Evolutionary conservation across 2,329 filamentous ascomycete species (phyloP).

Genomic region (Dactylellina leptospora): DNA sequence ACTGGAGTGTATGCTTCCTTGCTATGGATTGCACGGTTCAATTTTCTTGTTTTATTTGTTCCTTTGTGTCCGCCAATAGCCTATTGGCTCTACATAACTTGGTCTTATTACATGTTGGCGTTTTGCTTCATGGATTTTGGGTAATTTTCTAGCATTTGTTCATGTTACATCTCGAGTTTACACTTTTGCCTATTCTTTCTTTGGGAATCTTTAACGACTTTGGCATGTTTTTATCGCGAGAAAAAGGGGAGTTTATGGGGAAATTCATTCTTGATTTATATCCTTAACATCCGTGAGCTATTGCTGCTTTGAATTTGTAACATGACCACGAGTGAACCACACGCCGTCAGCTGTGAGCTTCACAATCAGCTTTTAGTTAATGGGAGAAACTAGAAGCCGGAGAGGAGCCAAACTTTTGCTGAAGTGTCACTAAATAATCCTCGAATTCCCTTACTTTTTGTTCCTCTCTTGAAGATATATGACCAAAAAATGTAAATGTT

Average conservation of each 20-base stretch:
- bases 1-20: too few relatives aligned
- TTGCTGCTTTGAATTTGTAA: too few relatives aligned
- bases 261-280: conserved; percentile 22
- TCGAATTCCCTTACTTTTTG: too few relatives aligned
- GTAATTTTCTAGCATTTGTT: conserved; percentile 27
- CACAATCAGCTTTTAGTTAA: too few relatives aligned
- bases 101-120: conserved; percentile 16
- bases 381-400: too few relatives aligned
- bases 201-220: conserved; percentile 8
- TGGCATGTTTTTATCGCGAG: conserved; percentile 25
- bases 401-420: too few relatives aligned
- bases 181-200: conserved; percentile 5
- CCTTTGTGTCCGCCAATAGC: not conserved
- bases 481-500: too few relatives aligned
- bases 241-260: conserved; percentile 40
- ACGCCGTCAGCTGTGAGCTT: too few relatives aligned
- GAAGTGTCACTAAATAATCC: too few relatives aligned
- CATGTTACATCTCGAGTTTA: not conserved
- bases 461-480: too few relatives aligned
- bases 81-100: not conserved
- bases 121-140: conserved; percentile 12
- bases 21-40: not conserved
- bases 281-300: not conserved
- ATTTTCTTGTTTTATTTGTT: not conserved
- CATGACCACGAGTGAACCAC: too few relatives aligned